Evolutionary conservation across 352 stramenopile genomes (phyloP).

Genomic region (Blastocystis sp.): DNA sequence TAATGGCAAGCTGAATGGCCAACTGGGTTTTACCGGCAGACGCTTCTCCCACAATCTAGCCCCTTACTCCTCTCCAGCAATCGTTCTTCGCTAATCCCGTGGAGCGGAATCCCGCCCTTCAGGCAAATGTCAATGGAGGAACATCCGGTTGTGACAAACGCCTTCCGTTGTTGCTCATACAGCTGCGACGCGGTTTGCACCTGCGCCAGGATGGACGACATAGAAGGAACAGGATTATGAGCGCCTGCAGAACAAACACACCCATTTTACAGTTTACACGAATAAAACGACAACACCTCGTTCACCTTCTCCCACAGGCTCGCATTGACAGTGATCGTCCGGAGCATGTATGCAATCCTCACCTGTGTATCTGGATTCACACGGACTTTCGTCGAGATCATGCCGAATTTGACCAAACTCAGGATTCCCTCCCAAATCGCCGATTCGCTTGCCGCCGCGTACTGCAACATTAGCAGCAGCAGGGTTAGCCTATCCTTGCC

Average conservation of each 20-base stretch:
- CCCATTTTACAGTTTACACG: constrained; percentile 16
- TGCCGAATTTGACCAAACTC: background rate
- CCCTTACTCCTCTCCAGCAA: background rate
- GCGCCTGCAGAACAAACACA: background rate
- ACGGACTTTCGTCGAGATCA: background rate
- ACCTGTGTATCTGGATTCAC: background rate
- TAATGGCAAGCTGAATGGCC: constrained; percentile 51
- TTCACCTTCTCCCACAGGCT: background rate
- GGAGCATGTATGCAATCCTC: background rate
- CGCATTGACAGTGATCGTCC: background rate
- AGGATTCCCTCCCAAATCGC: background rate
- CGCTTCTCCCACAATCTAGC: constrained; percentile 48
- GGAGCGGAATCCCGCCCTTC: constrained; percentile 36
- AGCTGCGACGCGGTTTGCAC: constrained; percentile 1
- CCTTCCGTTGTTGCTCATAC: background rate
- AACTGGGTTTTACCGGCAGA: constrained; percentile 58
- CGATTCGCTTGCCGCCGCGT: background rate
- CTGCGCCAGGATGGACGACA: background rate
- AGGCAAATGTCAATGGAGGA: constrained; percentile 55
- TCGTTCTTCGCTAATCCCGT: constrained; percentile 41
- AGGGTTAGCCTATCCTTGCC: background rate
- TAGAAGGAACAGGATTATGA: background rate
- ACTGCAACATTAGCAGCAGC: background rate
- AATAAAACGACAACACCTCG: background rate
- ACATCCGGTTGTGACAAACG: constrained; percentile 39